These are phyloP conservation scores for Eragrostis tef DNA, from an alignment of 202 grass and related monocot species.

Conservation along the genomic window DNA sequence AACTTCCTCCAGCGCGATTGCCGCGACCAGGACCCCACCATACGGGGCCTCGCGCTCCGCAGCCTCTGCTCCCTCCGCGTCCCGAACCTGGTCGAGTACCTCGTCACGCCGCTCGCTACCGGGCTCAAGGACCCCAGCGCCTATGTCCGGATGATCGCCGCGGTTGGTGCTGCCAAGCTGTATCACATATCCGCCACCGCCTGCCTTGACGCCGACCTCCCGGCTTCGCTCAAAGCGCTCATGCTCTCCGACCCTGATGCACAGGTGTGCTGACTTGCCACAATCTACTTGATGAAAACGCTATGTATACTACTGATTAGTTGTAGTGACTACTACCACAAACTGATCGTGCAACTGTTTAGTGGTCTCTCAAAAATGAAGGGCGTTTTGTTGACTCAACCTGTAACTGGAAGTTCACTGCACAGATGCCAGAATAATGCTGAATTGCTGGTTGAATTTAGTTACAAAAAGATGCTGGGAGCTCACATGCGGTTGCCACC, in stretches of 20 bases:
- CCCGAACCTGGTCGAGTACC: slow-evolving; percentile 92
- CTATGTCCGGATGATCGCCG: slow-evolving; percentile 84
- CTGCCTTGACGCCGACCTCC: slow-evolving; percentile 90
- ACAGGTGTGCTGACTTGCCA: slow-evolving; percentile 54
- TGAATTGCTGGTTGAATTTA: slow-evolving; percentile 7
- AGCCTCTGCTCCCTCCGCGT: slow-evolving; percentile 97
- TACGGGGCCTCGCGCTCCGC: slow-evolving; percentile 93
- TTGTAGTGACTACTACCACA: not conserved
- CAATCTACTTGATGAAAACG: slow-evolving; percentile 6
- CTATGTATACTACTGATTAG: not conserved
- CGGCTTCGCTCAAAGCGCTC: slow-evolving; percentile 75
- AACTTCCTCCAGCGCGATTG: slow-evolving; percentile 99
- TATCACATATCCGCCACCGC: slow-evolving; percentile 90
- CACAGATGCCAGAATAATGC: not conserved
- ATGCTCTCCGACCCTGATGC: slow-evolving; percentile 94
- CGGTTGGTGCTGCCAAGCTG: slow-evolving; percentile 79
- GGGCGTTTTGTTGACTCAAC: slow-evolving; percentile 26
- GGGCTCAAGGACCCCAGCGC: slow-evolving; percentile 88
- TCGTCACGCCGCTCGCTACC: slow-evolving; percentile 73
- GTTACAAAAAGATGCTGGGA: not conserved
- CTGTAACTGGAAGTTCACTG: slow-evolving; percentile 21
- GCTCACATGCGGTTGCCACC: not conserved
- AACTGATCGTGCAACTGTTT: not conserved
- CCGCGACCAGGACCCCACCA: slow-evolving; percentile 93
- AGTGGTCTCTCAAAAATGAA: not conserved